Percentiles rank a stretch among this genome's conserved stretches.
Conservation (phyloP, 148 eudicot species). For the Pharnaceum exiguum region DNA sequence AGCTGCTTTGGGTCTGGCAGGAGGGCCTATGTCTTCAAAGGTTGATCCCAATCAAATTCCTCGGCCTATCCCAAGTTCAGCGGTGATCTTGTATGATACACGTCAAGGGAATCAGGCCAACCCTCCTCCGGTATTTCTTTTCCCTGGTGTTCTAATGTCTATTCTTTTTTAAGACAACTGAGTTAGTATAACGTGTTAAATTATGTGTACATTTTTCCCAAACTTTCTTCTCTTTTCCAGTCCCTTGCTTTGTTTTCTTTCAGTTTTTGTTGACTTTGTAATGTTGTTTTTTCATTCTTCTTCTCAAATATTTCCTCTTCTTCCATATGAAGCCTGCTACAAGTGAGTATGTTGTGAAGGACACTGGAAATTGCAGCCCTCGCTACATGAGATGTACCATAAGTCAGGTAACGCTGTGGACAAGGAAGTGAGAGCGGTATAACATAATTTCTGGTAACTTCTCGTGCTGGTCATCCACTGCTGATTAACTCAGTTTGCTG, state of each 20-base stretch:
- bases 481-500: background rate
- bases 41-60: slow-evolving; percentile 95
- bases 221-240: background rate
- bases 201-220: too few species aligned
- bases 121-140: slow-evolving; percentile 83
- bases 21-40: slow-evolving; percentile 52
- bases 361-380: slow-evolving; percentile 96
- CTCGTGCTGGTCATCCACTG: background rate
- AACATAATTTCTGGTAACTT: background rate
- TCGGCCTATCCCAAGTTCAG: slow-evolving; percentile 59
- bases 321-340: slow-evolving; percentile 42
- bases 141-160: background rate
- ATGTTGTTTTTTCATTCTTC: background rate
- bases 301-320: background rate
- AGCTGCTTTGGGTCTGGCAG: slow-evolving; percentile 53
- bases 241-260: background rate
- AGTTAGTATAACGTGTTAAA: background rate
- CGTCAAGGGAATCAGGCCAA: slow-evolving; percentile 92
- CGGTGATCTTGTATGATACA: slow-evolving; percentile 76
- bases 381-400: slow-evolving; percentile 91
- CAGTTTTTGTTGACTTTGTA: background rate
- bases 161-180: background rate
- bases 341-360: slow-evolving; percentile 73
- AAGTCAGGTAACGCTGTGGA: slow-evolving; percentile 56
- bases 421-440: background rate